phyloP scores from a whole-genome alignment of 169 alveolate genomes.

The Neospora caninum region DNA sequence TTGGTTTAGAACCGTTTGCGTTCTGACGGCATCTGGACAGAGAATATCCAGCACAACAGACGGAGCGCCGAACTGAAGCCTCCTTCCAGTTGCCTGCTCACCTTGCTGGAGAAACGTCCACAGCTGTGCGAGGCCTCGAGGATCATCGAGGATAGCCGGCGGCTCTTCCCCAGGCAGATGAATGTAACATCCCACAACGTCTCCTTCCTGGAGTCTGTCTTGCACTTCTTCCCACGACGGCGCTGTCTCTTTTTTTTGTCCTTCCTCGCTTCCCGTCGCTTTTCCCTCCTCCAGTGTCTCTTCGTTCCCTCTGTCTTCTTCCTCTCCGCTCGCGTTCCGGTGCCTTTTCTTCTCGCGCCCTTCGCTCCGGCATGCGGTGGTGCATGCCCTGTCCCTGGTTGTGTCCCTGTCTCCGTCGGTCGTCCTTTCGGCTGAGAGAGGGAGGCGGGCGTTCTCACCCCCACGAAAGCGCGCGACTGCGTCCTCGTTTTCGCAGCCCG shows the following conservation, averaged over 20 bases:
- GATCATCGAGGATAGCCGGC: constrained; percentile 76
- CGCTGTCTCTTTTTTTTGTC: background rate
- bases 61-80: background rate
- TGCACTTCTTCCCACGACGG: background rate
- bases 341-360: too few species aligned
- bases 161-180: constrained; percentile 55
- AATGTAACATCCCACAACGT: constrained; percentile 67
- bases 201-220: constrained; percentile 32
- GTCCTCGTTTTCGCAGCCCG: too few species aligned
- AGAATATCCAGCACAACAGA: background rate
- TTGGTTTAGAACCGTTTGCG: too few species aligned
- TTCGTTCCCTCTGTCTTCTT: background rate
- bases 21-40: too few species aligned
- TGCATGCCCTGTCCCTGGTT: background rate
- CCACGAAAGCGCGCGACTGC: too few species aligned
- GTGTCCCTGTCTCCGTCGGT: background rate
- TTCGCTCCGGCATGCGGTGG: background rate
- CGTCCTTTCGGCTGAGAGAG: background rate
- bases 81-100: background rate
- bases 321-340: too few species aligned
- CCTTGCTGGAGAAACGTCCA: constrained; percentile 81
- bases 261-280: background rate
- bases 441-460: too few species aligned
- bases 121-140: constrained; percentile 75
- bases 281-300: background rate